Base-by-base conservation (phyloP, 306 rosid genomes). In the Hippophae tibetana region DNA sequence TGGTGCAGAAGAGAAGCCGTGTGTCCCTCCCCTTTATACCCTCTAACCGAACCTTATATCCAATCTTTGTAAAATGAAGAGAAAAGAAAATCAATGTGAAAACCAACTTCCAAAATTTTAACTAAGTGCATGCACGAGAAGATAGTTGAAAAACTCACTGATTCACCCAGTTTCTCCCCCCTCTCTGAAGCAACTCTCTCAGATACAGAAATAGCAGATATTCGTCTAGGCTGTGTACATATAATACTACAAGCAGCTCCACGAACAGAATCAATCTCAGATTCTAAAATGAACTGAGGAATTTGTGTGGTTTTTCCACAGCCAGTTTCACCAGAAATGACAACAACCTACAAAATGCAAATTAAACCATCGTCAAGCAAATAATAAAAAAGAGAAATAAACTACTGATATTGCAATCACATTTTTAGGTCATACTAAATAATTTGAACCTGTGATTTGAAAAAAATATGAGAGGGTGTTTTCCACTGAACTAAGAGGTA, bases 241-340 rank as follows among this genome's bases (percentile, higher is more conserved):
- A 93, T 79, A 58, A 93, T 76, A 65, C 77, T 88, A 68, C 99
- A 93, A 59, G 69, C 62, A 73, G 89, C 97, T 69, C 99, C 99
- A 43, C 63, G 67, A 51, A 61, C 71, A 56, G 90, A 81, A 61
- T 86, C 94, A 68, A 80, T 72, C 84, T 84, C 97, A 50, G 94
- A 80, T 74, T 93, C 99, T 56, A 93, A 77, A 84, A 93, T 84
- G 76, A 86, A 86, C 64, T 93, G 99, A 62, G 99, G 95, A 78
- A 93, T 81, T 82, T 93, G 99, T 9, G 99, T 93, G 62, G 99
- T 93, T 84, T 93, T 93, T 57, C 99, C 97, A 79, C 99, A 93
- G 57, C 99, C 97, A 67, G 99, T 93, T 86, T 93, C 81, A 45
- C 99, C 99, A 18, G 99, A 93, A 70, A 93, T 72, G 67, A 86